These are phyloP conservation scores for Pyrrhoderma lamaoense DNA, from an alignment of 1,284 basidiomycete genomes.

Conservation along the genomic window DNA sequence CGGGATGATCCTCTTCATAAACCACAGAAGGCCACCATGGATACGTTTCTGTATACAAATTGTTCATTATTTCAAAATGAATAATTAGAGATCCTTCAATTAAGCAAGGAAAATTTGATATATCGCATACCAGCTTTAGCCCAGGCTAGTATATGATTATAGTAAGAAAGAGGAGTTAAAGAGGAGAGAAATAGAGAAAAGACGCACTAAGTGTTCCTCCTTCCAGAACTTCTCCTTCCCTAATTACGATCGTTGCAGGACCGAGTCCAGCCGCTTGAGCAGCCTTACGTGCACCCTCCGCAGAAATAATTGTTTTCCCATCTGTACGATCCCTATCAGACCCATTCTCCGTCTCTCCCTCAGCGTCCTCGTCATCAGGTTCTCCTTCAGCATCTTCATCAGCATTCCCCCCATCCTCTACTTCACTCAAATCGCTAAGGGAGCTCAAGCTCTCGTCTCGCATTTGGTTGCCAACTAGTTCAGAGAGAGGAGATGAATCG, in stretches of 20 bases:
- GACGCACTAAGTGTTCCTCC: slow-evolving; percentile 33
- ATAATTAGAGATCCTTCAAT: neutral
- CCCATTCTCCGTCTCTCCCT: neutral
- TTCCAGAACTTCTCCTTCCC: slow-evolving; percentile 27
- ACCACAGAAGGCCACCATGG: slow-evolving; percentile 66
- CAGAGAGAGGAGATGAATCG: neutral
- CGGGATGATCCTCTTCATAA: slow-evolving; percentile 42
- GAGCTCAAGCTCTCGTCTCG: too few relatives aligned
- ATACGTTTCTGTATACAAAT: slow-evolving; percentile 38
- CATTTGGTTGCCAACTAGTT: neutral
- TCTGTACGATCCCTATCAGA: neutral
- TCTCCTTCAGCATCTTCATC: too few relatives aligned
- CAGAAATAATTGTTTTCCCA: neutral
- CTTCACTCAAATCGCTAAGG: neutral
- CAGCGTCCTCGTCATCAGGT: neutral
- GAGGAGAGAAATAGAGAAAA: neutral
- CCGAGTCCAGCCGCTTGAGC: slow-evolving; percentile 8
- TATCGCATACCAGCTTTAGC: slow-evolving; percentile 50
- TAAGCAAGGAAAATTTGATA: too few relatives aligned
- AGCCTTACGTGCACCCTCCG: slow-evolving; percentile 10
- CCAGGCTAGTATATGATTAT: slow-evolving; percentile 45
- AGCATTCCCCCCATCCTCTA: slow-evolving; percentile 3
- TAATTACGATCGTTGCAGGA: slow-evolving; percentile 22
- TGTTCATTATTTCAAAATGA: neutral
- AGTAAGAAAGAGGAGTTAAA: slow-evolving; percentile 12